Base-by-base conservation (phyloP, 257 asterid species). In the Solanum verrucosum region DNA sequence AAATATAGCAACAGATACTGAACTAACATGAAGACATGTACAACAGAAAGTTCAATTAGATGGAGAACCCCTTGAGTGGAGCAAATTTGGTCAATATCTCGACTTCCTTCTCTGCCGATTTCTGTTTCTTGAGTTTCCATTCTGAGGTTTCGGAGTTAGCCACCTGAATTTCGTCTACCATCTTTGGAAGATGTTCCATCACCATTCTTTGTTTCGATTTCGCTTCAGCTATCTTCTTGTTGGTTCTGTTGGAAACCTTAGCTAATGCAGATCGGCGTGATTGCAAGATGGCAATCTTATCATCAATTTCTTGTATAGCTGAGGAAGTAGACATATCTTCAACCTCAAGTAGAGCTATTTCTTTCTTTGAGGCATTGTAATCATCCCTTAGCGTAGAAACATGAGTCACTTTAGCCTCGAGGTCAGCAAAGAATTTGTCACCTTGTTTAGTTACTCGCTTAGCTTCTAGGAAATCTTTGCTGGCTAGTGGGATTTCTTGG, bases 141-240 rank as follows among this genome's bases (percentile, higher is more conserved):
- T 71, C 87, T 13, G 87, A 25, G 68, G 44, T 86, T 73, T 86
- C 87, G 4, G 92, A 86, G 38, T 90, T 90, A 23, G 93, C 94
- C n/a, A 72, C 73, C 89, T 89, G 91, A 60, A 91, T 90, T 60
- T 89, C 93, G 18, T 88, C 88, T 56, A 89, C 93, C 60, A 91
- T 88, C 89, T 87, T 91, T 5, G 90, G 93, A 23, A 92, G 87
- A 23, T 60, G 52, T 33, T 42, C 90, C 75, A 84, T 84, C 18
- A 87, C 90, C 77, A 56, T 49, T 60, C 74, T 89, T 67, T 91
- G 93, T 38, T 82, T 75, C 2, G 90, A 52, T 4, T 74, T 35
- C 9, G 34, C 78, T 23, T 87, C 87, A 34, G 60, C 86, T 20
- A 90, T 91, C 89, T 89, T 89, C 74, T 16, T 74, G 35, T 81